These are phyloP conservation scores for Phaseolus lunatus DNA, from an alignment of 306 rosid genomes.

Conservation along the genomic window DNA sequence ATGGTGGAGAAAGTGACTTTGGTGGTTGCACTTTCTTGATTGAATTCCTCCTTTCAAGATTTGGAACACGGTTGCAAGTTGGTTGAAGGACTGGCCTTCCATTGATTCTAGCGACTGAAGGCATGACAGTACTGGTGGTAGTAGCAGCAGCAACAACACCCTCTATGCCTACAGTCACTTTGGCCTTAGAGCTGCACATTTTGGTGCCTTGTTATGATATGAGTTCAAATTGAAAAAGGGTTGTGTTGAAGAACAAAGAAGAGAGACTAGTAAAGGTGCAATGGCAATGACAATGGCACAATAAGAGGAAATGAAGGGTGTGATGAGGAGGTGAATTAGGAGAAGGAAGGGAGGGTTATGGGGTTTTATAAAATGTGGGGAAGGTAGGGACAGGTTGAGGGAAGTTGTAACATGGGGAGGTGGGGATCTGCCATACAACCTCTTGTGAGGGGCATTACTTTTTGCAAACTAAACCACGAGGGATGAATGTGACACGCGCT, in stretches of 20 bases:
- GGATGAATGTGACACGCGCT: constrained; percentile 49
- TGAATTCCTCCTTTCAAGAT: constrained; percentile 69
- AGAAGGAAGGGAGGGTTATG: constrained; percentile 52
- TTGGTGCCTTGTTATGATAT: neutral
- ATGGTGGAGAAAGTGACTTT: constrained; percentile 54
- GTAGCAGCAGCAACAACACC: constrained; percentile 41
- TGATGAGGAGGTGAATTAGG: constrained; percentile 49
- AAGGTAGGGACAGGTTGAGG: constrained; percentile 56
- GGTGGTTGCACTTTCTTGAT: constrained; percentile 62
- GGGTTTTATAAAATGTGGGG: constrained; percentile 58
- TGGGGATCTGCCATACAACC: constrained; percentile 78
- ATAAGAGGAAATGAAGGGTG: constrained; percentile 33
- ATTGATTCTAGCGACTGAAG: constrained; percentile 63
- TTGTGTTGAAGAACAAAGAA: neutral
- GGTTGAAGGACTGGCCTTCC: constrained; percentile 93
- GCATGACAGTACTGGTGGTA: neutral
- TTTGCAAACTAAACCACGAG: constrained; percentile 65
- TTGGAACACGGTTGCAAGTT: constrained; percentile 76
- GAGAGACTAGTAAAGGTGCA: neutral
- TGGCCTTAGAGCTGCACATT: constrained; percentile 84
- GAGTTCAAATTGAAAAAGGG: neutral
- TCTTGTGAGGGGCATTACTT: constrained; percentile 63
- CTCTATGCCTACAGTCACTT: constrained; percentile 63
- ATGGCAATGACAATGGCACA: constrained; percentile 30
- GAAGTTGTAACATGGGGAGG: constrained; percentile 80